phyloP scores from a whole-genome alignment of 116 monocot species.

The Cymodocea nodosa region DNA sequence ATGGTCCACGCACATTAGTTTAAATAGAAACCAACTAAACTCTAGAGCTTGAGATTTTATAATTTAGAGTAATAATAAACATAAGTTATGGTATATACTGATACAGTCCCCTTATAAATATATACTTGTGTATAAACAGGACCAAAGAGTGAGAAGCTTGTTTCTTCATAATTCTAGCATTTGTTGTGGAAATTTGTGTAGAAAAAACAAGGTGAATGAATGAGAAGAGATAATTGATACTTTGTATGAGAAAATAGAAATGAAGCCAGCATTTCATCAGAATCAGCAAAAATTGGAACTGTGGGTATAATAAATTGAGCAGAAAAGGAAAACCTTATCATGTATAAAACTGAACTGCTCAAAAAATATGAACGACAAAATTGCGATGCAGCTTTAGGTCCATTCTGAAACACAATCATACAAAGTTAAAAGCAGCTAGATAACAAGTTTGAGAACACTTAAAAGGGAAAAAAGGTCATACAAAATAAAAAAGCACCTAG shows the following conservation, averaged over 20 bases:
- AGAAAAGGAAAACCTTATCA: constrained; percentile 58
- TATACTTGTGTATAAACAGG: too few species aligned
- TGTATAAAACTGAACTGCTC: constrained; percentile 87
- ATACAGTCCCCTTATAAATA: too few species aligned
- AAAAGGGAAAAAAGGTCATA: neutral
- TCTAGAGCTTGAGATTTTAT: too few species aligned
- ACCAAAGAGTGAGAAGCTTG: too few species aligned
- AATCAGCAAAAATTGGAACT: neutral
- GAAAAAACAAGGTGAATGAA: neutral
- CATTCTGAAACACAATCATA: constrained; percentile 52
- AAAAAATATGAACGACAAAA: constrained; percentile 82
- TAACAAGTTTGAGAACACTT: neutral
- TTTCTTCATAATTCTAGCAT: too few species aligned
- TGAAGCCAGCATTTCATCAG: neutral
- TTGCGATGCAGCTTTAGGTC: constrained; percentile 65
- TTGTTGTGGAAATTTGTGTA: too few species aligned
- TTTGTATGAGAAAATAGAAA: neutral
- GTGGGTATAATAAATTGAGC: neutral
- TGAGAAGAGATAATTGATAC: neutral
- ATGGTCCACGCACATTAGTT: too few species aligned
- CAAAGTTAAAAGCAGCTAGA: neutral
- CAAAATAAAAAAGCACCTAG: neutral
- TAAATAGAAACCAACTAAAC: too few species aligned
- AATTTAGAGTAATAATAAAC: too few species aligned
- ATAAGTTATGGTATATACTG: too few species aligned